Conservation (phyloP, 768 basidiomycete species). For the Pulveroboletus ravenelii region DNA sequence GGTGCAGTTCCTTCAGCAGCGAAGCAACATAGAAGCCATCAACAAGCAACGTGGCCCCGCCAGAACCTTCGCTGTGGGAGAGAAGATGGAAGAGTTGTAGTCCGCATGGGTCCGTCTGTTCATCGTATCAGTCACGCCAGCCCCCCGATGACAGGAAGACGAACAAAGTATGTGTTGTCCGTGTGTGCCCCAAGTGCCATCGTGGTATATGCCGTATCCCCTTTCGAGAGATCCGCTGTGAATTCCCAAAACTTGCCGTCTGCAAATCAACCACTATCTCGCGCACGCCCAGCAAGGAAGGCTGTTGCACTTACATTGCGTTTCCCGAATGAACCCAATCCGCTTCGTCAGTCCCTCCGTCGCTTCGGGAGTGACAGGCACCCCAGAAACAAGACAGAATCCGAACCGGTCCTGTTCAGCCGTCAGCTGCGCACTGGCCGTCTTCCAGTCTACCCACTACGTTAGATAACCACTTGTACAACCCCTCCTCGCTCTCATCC, state of each 20-base stretch:
- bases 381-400: conserved; percentile 80
- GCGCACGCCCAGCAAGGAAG: conserved; percentile 1
- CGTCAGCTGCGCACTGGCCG: background rate
- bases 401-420: conserved; percentile 73
- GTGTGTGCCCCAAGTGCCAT: conserved; percentile 84
- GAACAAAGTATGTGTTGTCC: conserved; percentile 55
- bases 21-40: conserved; percentile 93
- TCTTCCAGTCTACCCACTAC: conserved; percentile 48
- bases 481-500: conserved; percentile 54
- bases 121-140: conserved; percentile 11
- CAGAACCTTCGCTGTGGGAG: conserved; percentile 72
- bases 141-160: conserved; percentile 2
- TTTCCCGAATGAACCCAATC: conserved; percentile 88
- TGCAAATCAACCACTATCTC: conserved; percentile 36
- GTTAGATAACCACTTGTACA: conserved; percentile 78
- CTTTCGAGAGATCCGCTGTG: conserved; percentile 83
- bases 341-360: conserved; percentile 74
- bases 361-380: conserved; percentile 75
- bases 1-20: conserved; percentile 67
- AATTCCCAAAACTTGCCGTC: conserved; percentile 98
- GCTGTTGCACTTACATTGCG: conserved; percentile 46
- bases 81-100: conserved; percentile 94
- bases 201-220: conserved; percentile 92
- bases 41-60: conserved; percentile 88
- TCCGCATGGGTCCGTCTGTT: conserved; percentile 89